phyloP scores from a whole-genome alignment of 2,329 filamentous ascomycete genomes.

The Clonostachys byssicola region DNA sequence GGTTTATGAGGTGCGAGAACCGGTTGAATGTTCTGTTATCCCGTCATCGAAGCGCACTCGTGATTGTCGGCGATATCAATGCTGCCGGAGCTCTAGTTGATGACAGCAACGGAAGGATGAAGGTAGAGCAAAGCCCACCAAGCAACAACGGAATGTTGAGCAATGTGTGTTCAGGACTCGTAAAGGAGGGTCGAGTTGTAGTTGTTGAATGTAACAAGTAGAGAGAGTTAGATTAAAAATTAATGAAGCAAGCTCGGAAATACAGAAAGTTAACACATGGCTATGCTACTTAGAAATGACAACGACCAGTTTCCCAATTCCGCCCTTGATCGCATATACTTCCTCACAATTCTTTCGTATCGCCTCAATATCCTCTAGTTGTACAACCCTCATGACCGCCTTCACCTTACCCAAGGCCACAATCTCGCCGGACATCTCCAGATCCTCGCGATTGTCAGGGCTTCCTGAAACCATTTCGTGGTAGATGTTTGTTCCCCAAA shows the following conservation, averaged over 20 bases:
- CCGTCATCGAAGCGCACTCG: not conserved
- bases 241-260: no score
- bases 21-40: slow-evolving; percentile 1
- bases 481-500: slow-evolving; percentile 36
- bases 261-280: no score
- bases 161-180: no score
- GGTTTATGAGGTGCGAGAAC: not conserved
- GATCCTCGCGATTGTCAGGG: slow-evolving; percentile 28
- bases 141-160: no score
- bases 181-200: no score
- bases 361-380: slow-evolving; percentile 34
- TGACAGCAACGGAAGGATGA: no score
- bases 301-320: slow-evolving; percentile 36
- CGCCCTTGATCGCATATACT: slow-evolving; percentile 33
- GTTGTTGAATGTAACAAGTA: no score
- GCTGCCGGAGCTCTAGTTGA: no score
- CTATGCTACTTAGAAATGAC: slow-evolving; percentile 16
- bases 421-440: slow-evolving; percentile 33
- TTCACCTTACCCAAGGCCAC: slow-evolving; percentile 36
- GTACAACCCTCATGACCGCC: slow-evolving; percentile 31
- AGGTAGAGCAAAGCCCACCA: no score
- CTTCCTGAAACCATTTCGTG: slow-evolving; percentile 41
- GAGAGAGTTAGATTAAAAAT: no score
- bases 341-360: slow-evolving; percentile 33
- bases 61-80: slow-evolving; percentile 1